Base-by-base conservation (phyloP, 805 yeast species). In the Starmerella apis region DNA sequence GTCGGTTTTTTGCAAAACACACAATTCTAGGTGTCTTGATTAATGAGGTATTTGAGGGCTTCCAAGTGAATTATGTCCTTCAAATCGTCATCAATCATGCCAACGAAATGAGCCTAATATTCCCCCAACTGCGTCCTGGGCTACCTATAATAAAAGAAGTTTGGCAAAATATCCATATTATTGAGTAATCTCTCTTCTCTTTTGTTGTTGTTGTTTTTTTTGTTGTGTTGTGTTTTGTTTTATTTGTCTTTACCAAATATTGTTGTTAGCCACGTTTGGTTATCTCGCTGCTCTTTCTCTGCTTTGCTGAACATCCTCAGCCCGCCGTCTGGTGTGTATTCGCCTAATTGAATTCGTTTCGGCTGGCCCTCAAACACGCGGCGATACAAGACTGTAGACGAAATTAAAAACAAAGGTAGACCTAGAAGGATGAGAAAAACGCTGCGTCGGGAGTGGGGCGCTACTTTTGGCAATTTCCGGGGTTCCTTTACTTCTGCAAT, bases 271-370 rank as follows among this genome's bases (percentile, higher is more conserved):
- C 71, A 67, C 24, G 71, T 62, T 27, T 66, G 57, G 31, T 59
- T 55, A 51, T 73, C 75, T 9, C 62, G 59, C 46, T 65, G 64
- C 14, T 57, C 50, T 48, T 63, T 68, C 55, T 75, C 79, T 38
- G 68, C 69, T 14, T 69, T 72, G 11, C 65, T 59, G 59, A 72
- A 75, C 43, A 69, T 59, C n/a, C 73, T 60, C 4, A 73, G 60
- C 1, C 72, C 65, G 0, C 77, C 77, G 46, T 73, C 77, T 1
- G 63, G 63, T 1, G 72, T 69, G 51, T 65, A 63, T 39, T 70
- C 75, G 10, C 79, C 79, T 37, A 68, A 61, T 56, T 75, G 79
- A 3, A 65, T 64, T 28, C 67, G 66, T 52, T 74, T 63, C 43
- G 71, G 74, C 16, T 68, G 67, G 4, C 75, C 75, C 11, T 65